Base-by-base conservation (phyloP, 768 basidiomycete genomes). In the Tylopilus plumbeoviolaceoides region DNA sequence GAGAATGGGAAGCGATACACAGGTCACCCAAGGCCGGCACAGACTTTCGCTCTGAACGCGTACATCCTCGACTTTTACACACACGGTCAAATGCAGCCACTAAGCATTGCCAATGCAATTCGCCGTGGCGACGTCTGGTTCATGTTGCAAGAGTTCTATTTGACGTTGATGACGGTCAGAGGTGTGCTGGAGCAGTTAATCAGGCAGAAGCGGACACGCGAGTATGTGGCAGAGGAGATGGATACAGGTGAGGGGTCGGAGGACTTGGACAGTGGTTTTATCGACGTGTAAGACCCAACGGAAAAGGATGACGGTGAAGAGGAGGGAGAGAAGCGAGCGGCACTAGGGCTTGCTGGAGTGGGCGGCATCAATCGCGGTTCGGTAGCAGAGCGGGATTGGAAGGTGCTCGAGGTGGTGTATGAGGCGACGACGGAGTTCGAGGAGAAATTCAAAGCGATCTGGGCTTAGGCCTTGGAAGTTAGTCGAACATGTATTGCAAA, bases 31-130 rank as follows among this genome's bases (percentile, higher is more conserved):
- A 38, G 15, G 1, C 21, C 47, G 5, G 4, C 15, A 7, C 27
- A n/a, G 15, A 9, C 35, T 6, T 67, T 68, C 41, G 69, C 68
- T 9, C 72, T 86, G 42, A 87, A 88, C 54, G 85, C 83, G 0
- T 86, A 86, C 59, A 64, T 88, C 15, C 69, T 79, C 42, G 87
- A 89, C 60, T 89, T 87, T 67, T 87, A 78, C 61, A 75, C 63
- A 1, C 87, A 89, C 52, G 87, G 86, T 0, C 83, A 84, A 60
- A 68, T 72, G 7, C 61, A 66, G 2, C 70, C 80, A 2, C 63
- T 87, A 31, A 71, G 70, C 11, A 56, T 56, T 0, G 81, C 82
- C 5, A 86, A 87, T 47, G 80, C 75, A 2, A 82, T 86, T 40
- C 69, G 83, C n/a, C 63, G 68, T 5, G 82, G 82, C 9, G 83